phyloP scores from a whole-genome alignment of 2,329 filamentous ascomycete genomes.

The Myriosclerotinia scirpicola region DNA sequence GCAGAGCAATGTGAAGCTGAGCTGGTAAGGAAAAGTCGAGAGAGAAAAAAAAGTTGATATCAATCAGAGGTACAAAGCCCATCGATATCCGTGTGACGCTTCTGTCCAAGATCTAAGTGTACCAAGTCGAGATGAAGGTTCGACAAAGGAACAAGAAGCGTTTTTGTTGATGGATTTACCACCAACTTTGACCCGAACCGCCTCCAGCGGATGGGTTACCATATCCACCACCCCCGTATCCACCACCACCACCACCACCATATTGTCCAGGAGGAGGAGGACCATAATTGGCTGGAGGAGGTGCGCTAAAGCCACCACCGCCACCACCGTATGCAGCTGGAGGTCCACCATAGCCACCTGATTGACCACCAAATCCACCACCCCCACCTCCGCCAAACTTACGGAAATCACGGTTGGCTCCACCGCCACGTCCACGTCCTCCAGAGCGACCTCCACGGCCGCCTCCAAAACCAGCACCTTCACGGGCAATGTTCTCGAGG shows the following conservation, averaged over 20 bases:
- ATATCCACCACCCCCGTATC: conserved; percentile 53
- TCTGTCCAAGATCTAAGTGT: conserved; percentile 35
- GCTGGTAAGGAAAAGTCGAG: conserved; percentile 24
- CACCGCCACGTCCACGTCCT: conserved; percentile 69
- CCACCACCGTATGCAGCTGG: conserved; percentile 52
- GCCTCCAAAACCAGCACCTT: conserved; percentile 79
- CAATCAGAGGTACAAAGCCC: conserved; percentile 28
- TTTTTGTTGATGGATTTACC: conserved; percentile 46
- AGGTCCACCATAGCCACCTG: conserved; percentile 25
- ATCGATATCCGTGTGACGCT: conserved; percentile 36
- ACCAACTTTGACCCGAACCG: conserved; percentile 48
- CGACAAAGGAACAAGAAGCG: conserved; percentile 34
- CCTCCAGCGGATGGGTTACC: conserved; percentile 54
- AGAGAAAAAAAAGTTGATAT: conserved; percentile 25
- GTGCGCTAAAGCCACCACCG: conserved; percentile 55
- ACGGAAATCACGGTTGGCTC: conserved; percentile 84
- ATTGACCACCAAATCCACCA: conserved; percentile 44
- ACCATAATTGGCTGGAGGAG: conserved; percentile 56
- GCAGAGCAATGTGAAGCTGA: conserved; percentile 30
- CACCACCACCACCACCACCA: conserved; percentile 52
- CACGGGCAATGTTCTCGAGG: conserved; percentile 95
- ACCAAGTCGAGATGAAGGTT: conserved; percentile 27
- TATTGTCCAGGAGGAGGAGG: conserved; percentile 44
- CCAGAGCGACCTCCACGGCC: conserved; percentile 63
- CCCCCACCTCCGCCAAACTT: conserved; percentile 62